These are phyloP conservation scores for Cyclanthera cordifolia DNA, from an alignment of 306 rosid genomes.

Conservation along the genomic window DNA sequence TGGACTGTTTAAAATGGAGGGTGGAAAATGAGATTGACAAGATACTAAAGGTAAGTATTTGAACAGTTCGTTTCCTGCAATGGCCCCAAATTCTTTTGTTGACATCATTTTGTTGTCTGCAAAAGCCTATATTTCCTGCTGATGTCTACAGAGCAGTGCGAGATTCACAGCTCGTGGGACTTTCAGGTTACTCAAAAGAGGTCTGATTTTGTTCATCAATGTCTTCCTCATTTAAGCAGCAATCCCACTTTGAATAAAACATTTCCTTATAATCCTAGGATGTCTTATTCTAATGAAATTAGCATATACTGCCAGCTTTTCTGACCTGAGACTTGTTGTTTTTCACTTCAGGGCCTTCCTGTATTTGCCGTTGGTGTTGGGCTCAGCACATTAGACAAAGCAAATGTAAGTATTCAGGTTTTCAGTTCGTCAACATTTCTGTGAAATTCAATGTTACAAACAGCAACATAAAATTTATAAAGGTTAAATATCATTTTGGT, in stretches of 20 bases:
- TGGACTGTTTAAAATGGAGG: conserved; percentile 85
- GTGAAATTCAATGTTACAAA: neutral
- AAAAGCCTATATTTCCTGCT: conserved; percentile 77
- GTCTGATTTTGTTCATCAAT: conserved; percentile 21
- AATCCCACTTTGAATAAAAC: neutral
- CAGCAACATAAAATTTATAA: no score
- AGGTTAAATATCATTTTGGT: no score
- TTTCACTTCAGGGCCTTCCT: conserved; percentile 64
- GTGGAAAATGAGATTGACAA: conserved; percentile 76
- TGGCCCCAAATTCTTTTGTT: neutral
- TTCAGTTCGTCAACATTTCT: neutral
- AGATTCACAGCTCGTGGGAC: conserved; percentile 80
- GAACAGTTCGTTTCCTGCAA: neutral
- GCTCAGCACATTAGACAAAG: conserved; percentile 78
- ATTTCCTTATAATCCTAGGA: neutral
- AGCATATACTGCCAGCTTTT: neutral
- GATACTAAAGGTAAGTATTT: conserved; percentile 55
- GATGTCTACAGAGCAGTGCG: conserved; percentile 69
- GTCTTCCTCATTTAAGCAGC: neutral
- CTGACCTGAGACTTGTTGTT: conserved; percentile 17
- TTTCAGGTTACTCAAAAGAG: conserved; percentile 91
- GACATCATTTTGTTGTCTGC: conserved; percentile 23
- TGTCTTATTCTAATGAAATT: neutral
- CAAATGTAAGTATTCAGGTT: conserved; percentile 57
- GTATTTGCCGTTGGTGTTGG: conserved; percentile 80